Evolutionary conservation across 2,329 filamentous ascomycete species (phyloP), one percentile per base, ranked within the genome.

Genomic region (Exophiala dermatitidis): DNA sequence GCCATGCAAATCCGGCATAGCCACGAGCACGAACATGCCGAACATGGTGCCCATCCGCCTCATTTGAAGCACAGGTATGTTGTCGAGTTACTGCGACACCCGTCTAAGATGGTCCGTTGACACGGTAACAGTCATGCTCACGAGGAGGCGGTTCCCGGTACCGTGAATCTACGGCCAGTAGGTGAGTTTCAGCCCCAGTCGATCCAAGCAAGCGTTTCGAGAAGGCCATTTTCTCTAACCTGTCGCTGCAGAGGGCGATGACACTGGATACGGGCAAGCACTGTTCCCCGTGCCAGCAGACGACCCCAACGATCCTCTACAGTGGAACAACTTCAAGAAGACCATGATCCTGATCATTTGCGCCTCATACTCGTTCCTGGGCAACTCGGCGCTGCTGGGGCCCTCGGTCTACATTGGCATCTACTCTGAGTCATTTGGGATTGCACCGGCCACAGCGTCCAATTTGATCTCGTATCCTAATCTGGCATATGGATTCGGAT

Each of bases 251-350:
- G 79, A 81, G 68, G 79, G 78, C 43, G 79, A 82, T 60, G 79
- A 82, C 59, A 79, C 78, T 1, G 78, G 70, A 0, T 79, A 79
- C 54, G 80, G 80, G 26, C 79, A 82, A 63, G 80, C 80, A 2
- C 70, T 83, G 2, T 83, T 77, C 59, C 80, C 80, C 1, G 79
- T 82, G 0, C 80, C 80, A 1, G 77, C 79, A 1, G 74, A 80
- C 50, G 79, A 82, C 60, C 80, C 80, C 1, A 83, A 83, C 54
- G 79, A 83, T 63, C 80, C 80, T 5, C 69, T 82, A 6, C 75
- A 76, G 63, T 83, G 80, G 80, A 64, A 76, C 1, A 69, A 66
- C 30, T 72, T 67, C 60, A 82, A 80, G 69, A 83, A 83, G 65
- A 74, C 71, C 1, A 70, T 74, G 62, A 82, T 83, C 44, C 68